Evolutionary conservation across 75 land plant genomes (phyloP).

Genomic region (Isoetes taiwanensis): DNA sequence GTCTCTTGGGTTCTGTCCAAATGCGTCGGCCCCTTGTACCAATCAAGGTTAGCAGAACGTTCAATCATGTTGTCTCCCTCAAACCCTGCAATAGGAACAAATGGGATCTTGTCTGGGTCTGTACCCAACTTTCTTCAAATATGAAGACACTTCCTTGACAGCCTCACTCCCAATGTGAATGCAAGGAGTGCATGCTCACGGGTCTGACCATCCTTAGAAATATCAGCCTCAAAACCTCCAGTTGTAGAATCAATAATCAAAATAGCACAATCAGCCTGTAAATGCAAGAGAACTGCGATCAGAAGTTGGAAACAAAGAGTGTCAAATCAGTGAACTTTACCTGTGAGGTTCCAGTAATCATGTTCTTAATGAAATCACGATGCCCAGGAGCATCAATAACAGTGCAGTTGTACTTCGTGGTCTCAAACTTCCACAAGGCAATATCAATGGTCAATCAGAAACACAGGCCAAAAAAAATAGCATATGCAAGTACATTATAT

Average conservation of each 20-base stretch:
- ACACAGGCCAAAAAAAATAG: too few relatives aligned
- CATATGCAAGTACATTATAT: too few relatives aligned
- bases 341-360: constrained; percentile 49
- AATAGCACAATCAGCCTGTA: constrained; percentile 52
- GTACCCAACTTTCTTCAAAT: constrained; percentile 49
- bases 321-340: constrained; percentile 14
- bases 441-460: constrained; percentile 61
- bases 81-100: background rate
- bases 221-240: constrained; percentile 52
- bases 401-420: constrained; percentile 51
- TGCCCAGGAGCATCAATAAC: constrained; percentile 52
- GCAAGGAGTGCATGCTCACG: constrained; percentile 47
- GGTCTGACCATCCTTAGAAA: constrained; percentile 24
- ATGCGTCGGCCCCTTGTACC: background rate
- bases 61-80: constrained; percentile 5
- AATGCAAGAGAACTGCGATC: too few relatives aligned
- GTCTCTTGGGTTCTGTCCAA: background rate
- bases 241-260: constrained; percentile 47
- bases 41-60: background rate
- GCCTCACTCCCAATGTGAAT: constrained; percentile 41
- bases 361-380: constrained; percentile 57
- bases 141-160: constrained; percentile 45
- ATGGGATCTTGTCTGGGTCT: constrained; percentile 41
- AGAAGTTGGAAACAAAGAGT: too few relatives aligned
- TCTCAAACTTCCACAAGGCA: constrained; percentile 58